Evolutionary conservation across 352 stramenopile species (phyloP), one percentile per base, ranked within the genome.

Genomic region (Globisporangium cederbergense): DNA sequence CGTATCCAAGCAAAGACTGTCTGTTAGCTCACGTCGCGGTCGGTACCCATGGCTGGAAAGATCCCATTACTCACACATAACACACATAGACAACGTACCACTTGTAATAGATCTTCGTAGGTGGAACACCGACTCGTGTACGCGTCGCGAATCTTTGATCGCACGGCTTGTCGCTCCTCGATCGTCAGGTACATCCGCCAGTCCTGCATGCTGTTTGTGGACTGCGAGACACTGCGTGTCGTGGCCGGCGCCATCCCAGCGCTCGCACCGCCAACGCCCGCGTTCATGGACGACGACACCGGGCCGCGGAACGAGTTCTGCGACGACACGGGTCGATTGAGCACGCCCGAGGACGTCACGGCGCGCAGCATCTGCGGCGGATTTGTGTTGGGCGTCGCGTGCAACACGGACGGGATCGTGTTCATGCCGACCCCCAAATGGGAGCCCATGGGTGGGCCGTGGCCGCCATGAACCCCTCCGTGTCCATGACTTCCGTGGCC

Each of bases 121-220:
- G 77, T 90, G 51, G 78, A 75, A 73, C 88, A 96, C 64, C 82
- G 80, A 62, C 79, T 94, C 28, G 75, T 93, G 72, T 96, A 96
- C 6, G 88, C 88, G 59, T 95, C 85, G 4, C 81, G 79, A 52
- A 96, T 95, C 78, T 94, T 94, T 53, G 83, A 91, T 40, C 88
- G 86, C 61, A 96, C 84, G 46, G 86, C 84, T 72, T 94, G 86
- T 45, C 88, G 86, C 70, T 96, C 88, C 70, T 96, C 88, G 66
- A 96, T 93, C n/a, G 86, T 96, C 61, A 96, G 66, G 62, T 93
- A 95, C 86, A 91, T 94, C 50, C 88, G 77, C 88, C 88, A 96
- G 68, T 96, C 86, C 70, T 91, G 83, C 84, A 93, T 93, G 25
- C 71, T 84, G 32, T 62, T 53, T 3, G 74, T 73, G 11, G 77